These are phyloP conservation scores for Phytophthora colocasiae DNA, from an alignment of 352 stramenopile species.

Conservation along the genomic window DNA sequence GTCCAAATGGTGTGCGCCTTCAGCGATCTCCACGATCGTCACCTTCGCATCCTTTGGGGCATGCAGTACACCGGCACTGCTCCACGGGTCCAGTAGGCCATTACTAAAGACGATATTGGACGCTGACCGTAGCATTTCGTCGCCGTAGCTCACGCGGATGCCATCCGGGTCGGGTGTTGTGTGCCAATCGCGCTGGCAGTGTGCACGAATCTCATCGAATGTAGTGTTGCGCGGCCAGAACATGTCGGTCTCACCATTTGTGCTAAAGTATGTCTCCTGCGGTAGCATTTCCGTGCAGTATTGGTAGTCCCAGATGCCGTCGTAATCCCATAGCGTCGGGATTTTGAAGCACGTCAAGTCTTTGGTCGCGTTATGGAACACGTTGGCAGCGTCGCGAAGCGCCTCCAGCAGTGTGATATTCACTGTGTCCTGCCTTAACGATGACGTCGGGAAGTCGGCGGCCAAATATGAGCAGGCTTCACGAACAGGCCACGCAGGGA, in stretches of 20 bases:
- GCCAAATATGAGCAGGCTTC: conserved; percentile 84
- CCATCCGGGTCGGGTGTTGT: conserved; percentile 76
- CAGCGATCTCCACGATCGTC: conserved; percentile 72
- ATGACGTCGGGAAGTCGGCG: conserved; percentile 48
- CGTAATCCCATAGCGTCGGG: conserved; percentile 71
- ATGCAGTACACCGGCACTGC: conserved; percentile 83
- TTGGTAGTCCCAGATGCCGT: conserved; percentile 93
- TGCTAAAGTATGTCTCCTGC: conserved; percentile 89
- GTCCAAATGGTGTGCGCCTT: conserved; percentile 92
- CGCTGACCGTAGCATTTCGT: conserved; percentile 54
- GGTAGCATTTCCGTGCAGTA: conserved; percentile 94
- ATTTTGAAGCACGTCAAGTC: conserved; percentile 79
- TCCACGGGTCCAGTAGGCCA: conserved; percentile 94
- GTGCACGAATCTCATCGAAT: conserved; percentile 54
- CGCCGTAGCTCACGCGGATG: conserved; percentile 82
- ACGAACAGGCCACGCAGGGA: conserved; percentile 94
- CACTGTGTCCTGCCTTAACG: conserved; percentile 11
- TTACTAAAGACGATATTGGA: conserved; percentile 98
- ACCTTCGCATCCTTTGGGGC: conserved; percentile 62
- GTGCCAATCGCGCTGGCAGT: conserved; percentile 76
- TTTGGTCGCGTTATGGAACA: conserved; percentile 92
- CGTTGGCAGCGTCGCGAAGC: conserved; percentile 71
- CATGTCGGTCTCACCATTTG: conserved; percentile 93
- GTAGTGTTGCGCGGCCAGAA: conserved; percentile 88
- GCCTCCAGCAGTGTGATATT: conserved; percentile 51